A percentile compares a stretch with the other conserved stretches of the same genome.
phyloP scores from a whole-genome alignment of 164 flowering plant genomes.

The Protea cynaroides region DNA sequence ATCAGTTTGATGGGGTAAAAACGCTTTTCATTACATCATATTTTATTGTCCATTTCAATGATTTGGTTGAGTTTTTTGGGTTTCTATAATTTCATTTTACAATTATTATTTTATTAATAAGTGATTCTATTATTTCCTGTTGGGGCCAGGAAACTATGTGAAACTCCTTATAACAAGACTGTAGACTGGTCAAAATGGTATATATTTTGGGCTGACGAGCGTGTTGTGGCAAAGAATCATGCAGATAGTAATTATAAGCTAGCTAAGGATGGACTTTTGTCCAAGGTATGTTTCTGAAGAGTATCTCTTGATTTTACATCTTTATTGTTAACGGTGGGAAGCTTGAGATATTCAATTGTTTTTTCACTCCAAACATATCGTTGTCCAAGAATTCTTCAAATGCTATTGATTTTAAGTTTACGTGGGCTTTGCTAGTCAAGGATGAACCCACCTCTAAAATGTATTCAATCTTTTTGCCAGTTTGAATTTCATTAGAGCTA shows the following conservation, averaged over 20 bases:
- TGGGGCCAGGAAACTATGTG: slow-evolving; percentile 56
- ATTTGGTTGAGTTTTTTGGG: slow-evolving; percentile 7
- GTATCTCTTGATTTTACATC: background rate
- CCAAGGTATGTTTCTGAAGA: slow-evolving; percentile 45
- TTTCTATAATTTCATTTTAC: slow-evolving; percentile 29
- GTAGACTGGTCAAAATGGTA: slow-evolving; percentile 89
- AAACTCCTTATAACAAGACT: slow-evolving; percentile 55
- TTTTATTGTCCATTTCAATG: background rate
- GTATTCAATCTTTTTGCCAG: too few species aligned
- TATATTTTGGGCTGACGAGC: slow-evolving; percentile 80
- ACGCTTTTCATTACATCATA: slow-evolving; percentile 5
- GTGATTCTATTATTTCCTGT: slow-evolving; percentile 28
- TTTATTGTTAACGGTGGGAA: background rate
- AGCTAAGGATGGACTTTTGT: slow-evolving; percentile 61
- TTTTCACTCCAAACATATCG: too few species aligned
- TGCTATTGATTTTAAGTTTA: too few species aligned
- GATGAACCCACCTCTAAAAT: too few species aligned
- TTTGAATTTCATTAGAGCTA: too few species aligned
- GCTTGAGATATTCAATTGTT: background rate
- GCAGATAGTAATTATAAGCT: slow-evolving; percentile 69
- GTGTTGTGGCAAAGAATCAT: slow-evolving; percentile 54
- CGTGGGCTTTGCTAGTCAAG: too few species aligned
- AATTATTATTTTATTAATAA: too few species aligned
- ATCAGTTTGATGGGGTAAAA: slow-evolving; percentile 59
- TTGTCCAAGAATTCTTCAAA: too few species aligned